Percentiles rank a stretch among this genome's conserved stretches.
These are phyloP conservation scores for Blastomyces gilchristii DNA, from an alignment of 2,329 filamentous ascomycete genomes.

Conservation along the genomic window DNA sequence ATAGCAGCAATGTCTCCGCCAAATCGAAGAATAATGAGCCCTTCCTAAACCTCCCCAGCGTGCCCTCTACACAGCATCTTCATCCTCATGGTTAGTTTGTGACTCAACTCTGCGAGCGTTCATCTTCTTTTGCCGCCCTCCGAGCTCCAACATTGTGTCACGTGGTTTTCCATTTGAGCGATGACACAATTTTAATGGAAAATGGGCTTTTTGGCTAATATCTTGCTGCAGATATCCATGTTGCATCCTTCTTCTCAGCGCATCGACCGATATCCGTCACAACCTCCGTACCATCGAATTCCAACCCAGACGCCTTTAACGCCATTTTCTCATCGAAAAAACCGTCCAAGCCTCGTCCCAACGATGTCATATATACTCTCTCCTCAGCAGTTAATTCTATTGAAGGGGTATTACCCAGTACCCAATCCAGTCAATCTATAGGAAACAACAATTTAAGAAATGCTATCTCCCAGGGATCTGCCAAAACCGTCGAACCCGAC, in stretches of 20 bases:
- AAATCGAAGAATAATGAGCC: constrained; percentile 32
- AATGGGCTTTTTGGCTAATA: not conserved
- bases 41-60: constrained; percentile 36
- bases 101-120: not conserved
- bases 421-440: constrained; percentile 26
- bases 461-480: constrained; percentile 21
- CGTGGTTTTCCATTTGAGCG: constrained; percentile 7
- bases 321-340: constrained; percentile 65
- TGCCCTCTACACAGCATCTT: constrained; percentile 40
- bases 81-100: constrained; percentile 37
- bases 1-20: constrained; percentile 22
- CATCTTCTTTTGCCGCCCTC: not conserved
- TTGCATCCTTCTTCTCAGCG: constrained; percentile 91
- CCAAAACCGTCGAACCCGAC: constrained; percentile 22
- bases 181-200: not conserved
- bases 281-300: constrained; percentile 62
- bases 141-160: constrained; percentile 1
- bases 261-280: constrained; percentile 89
- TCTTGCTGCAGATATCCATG: constrained; percentile 58
- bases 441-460: constrained; percentile 28
- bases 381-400: constrained; percentile 38
- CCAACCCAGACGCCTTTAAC: constrained; percentile 66
- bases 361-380: constrained; percentile 57
- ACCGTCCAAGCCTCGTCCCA: constrained; percentile 35
- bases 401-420: constrained; percentile 29